These are phyloP conservation scores for Cladosporium sphaerospermum DNA, from an alignment of 2,329 filamentous ascomycete genomes.

Conservation along the genomic window DNA sequence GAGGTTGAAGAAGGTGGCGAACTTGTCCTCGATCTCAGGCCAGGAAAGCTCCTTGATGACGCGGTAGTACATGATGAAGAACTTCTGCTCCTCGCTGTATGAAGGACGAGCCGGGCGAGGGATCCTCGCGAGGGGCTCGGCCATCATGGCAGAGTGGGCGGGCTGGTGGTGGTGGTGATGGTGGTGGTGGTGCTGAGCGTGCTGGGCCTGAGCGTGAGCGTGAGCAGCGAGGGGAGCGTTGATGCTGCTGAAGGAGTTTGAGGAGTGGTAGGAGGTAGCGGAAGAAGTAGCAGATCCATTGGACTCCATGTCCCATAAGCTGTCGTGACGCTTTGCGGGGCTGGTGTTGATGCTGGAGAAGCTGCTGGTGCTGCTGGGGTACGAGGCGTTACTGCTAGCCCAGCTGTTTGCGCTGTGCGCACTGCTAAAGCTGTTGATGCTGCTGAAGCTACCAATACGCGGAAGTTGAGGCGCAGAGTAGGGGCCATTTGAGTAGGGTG, in stretches of 20 bases:
- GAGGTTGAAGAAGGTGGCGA: constrained; percentile 12
- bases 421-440: constrained; percentile 9
- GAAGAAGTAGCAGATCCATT: constrained; percentile 1
- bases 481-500: constrained; percentile 4
- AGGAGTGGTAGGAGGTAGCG: constrained; percentile 6
- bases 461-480: constrained; percentile 8
- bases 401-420: constrained; percentile 9
- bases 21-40: constrained; percentile 22
- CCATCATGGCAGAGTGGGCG: not conserved
- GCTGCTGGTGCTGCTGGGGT: constrained; percentile 8
- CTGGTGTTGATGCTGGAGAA: constrained; percentile 11
- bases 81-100: constrained; percentile 31
- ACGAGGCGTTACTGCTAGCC: constrained; percentile 3
- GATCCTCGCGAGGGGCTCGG: constrained; percentile 9
- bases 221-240: constrained; percentile 1
- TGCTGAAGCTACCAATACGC: constrained; percentile 10
- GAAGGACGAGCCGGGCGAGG: constrained; percentile 24
- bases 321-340: constrained; percentile 7
- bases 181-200: not conserved
- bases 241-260: constrained; percentile 10
- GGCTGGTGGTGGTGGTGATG: constrained; percentile 8
- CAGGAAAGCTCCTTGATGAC: constrained; percentile 24
- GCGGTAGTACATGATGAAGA: constrained; percentile 27
- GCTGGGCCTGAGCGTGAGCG: not conserved
- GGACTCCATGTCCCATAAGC: constrained; percentile 5